Evolutionary conservation across 305 asterid species (phyloP), one percentile per base, ranked within the genome.

Genomic region (Ilex paraguariensis): DNA sequence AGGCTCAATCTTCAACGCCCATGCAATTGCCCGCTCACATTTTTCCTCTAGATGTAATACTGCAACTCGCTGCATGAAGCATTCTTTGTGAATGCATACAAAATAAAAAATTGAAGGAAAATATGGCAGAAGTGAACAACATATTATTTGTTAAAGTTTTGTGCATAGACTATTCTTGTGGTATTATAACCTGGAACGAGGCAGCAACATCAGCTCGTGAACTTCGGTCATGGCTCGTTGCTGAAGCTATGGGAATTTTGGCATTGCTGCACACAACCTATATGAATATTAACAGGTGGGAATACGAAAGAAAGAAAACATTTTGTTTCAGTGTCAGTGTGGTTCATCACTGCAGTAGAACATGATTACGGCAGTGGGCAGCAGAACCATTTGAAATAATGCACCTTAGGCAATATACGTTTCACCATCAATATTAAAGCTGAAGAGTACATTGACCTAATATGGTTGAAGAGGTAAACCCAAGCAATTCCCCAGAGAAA

Each of bases 151-250:
- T 36, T 4, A 3, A 36, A 36, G 42, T 36, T 4, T 4, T 8
- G 42, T 36, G 9, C 42, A 36, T 4, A 36, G 42, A 36, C 42
- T 36, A 4, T 2, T 36, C 6, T 5, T 36, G 9, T 4, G 9
- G 9, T 36, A 36, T 8, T 36, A 69, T 77, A 66, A 87, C 96
- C 95, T 93, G 99, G 74, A 93, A 93, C 55, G 99, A 90, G 67
- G 99, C 97, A 63, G 99, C 97, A 71, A 93, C 83, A 75, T 93
- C 85, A 21, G 99, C 99, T 68, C 99, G 87, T 40, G 79, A 82
- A 73, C 69, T 67, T 68, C 94, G 81, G 53, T 93, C 97, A 79
- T 80, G 86, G 45, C 62, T 67, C 67, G 76, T 79, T 73, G 96
- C 91, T 61, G 84, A 78, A 68, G 92, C 77, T 68, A 93, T 59